Conservation (phyloP, 2,329 filamentous ascomycete genomes). For the Endothia cerciana region DNA sequence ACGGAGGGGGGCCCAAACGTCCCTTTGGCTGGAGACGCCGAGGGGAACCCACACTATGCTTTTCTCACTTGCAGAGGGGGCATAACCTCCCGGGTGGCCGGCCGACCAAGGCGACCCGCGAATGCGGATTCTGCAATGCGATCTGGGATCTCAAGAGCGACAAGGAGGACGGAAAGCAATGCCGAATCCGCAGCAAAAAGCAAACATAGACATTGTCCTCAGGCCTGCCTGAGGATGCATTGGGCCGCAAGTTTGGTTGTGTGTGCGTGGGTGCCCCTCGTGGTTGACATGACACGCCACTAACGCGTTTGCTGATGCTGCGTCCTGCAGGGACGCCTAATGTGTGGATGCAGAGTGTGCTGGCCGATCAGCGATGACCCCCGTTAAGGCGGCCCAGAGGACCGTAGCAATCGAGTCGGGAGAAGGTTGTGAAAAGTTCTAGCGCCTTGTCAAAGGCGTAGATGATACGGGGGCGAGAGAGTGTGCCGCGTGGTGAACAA, state of each 20-base stretch:
- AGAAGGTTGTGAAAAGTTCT: conserved; percentile 26
- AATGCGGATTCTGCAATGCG: conserved; percentile 25
- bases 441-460: conserved; percentile 18
- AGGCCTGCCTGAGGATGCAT: conserved; percentile 16
- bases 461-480: conserved; percentile 2
- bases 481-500: conserved; percentile 1
- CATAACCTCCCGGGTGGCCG: conserved; percentile 14
- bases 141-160: conserved; percentile 23
- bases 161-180: conserved; percentile 9
- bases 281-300: conserved; percentile 18
- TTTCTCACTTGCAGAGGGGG: conserved; percentile 23
- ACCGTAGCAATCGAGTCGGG: conserved; percentile 19
- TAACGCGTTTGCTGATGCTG: conserved; percentile 23
- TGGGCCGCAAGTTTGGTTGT: conserved; percentile 20
- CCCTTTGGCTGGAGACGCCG: conserved; percentile 16
- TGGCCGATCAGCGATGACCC: conserved; percentile 25
- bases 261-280: neutral
- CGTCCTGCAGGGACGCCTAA: conserved; percentile 26
- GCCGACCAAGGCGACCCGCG: conserved; percentile 13
- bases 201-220: conserved; percentile 18
- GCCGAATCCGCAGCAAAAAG: conserved; percentile 20
- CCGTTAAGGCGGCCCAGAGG: conserved; percentile 8
- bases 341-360: conserved; percentile 25
- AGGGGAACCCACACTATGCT: conserved; percentile 8
- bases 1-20: conserved; percentile 11